Percentiles rank a stretch among this genome's conserved stretches.
Conservation (phyloP, 345 rosid genomes). For the Tarenaya hassleriana region DNA sequence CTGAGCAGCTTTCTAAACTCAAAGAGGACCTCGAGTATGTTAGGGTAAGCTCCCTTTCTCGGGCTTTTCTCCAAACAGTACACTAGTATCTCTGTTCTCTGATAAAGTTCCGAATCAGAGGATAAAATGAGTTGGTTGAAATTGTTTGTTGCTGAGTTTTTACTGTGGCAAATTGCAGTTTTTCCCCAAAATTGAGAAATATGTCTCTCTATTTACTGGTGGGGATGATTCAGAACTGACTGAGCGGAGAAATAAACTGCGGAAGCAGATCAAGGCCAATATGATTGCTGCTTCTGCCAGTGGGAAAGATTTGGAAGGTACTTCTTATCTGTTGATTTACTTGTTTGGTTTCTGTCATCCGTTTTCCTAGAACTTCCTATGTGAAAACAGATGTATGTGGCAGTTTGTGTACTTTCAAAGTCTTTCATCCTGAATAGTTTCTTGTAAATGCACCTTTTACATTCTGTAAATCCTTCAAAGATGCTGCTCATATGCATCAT, state of each 20-base stretch:
- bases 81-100: too few species aligned
- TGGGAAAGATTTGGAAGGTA: slow-evolving; percentile 99
- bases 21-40: slow-evolving; percentile 99
- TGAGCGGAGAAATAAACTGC: slow-evolving; percentile 80
- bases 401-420: too few species aligned
- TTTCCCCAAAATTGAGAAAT: slow-evolving; percentile 95
- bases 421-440: too few species aligned
- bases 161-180: slow-evolving; percentile 46
- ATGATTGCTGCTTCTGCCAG: slow-evolving; percentile 89
- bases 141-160: neutral
- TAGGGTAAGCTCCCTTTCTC: slow-evolving; percentile 46
- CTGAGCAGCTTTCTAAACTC: slow-evolving; percentile 68
- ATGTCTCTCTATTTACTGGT: slow-evolving; percentile 83
- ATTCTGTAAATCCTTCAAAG: too few species aligned
- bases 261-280: slow-evolving; percentile 92
- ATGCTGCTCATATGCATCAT: too few species aligned
- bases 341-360: too few species aligned
- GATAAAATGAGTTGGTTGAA: slow-evolving; percentile 6
- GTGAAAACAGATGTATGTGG: too few species aligned
- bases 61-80: neutral
- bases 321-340: too few species aligned
- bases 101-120: neutral
- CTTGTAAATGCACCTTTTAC: too few species aligned
- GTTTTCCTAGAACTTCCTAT: too few species aligned
- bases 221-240: slow-evolving; percentile 54